Base-by-base conservation (phyloP, 345 rosid genomes). In the Aquilaria malaccensis region DNA sequence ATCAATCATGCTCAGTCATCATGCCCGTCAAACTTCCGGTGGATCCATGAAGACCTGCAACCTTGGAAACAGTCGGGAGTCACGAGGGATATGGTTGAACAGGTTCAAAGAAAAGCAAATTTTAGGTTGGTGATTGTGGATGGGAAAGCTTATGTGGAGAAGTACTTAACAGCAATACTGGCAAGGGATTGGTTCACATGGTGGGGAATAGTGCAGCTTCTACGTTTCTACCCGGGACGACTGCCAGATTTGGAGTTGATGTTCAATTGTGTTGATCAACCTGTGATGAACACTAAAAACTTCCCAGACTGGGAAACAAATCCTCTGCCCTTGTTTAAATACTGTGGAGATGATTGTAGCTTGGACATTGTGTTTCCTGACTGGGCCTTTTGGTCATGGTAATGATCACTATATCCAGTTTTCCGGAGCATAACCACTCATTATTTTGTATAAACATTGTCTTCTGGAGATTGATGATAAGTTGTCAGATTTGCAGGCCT, bases 371-470 rank as follows among this genome's bases (percentile, higher is more conserved):
- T 81, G 14, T 83, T 86, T 37, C 93, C 93, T 50, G 93, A 86
- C 31, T 85, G 92, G 96, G 74, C 88, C 71, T 88, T 85, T 65
- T 85, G 92, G 96, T 89, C 85, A 30, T 83, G 92, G 96, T 87
- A 78, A 52, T 55, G 30, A 5, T 45, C 45, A 4, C 5, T 37
- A 37, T 37, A 3, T 4, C 7, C 43, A 37, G 43, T 22, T 22
- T 22, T 22, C 22, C 22, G 43, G 43, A 37, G 43, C 0, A 22
- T 22, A 22, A 22, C 22, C 22, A 22, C 22, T 22, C 22, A 22
- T 37, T 37, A 37, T 37, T 37, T 4, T 22, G 43, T 37, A 37
- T 37, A 22, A 22, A 37, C 43, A 37, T 5, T 37, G 7, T 37
- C 43, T 37, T 37, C 1, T 37, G 43, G 43, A 9, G 7, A 37